These are phyloP conservation scores for Fonsecaea monophora DNA, from an alignment of 2,329 filamentous ascomycete species.

Conservation along the genomic window DNA sequence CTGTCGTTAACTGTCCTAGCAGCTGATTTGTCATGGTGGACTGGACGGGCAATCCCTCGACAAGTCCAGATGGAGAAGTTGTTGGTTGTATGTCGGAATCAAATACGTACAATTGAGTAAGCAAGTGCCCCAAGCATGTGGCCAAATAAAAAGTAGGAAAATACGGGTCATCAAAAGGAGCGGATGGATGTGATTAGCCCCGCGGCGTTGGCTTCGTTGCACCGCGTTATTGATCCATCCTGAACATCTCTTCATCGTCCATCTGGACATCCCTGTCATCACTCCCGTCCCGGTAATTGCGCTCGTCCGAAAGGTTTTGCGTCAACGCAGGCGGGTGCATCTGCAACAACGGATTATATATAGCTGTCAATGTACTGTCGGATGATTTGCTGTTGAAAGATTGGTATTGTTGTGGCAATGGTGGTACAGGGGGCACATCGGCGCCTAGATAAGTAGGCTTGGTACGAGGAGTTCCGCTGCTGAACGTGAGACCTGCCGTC, in stretches of 20 bases:
- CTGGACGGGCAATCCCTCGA: neutral
- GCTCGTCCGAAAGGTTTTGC: conserved; percentile 57
- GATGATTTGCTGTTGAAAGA: conserved; percentile 42
- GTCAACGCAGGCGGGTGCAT: conserved; percentile 53
- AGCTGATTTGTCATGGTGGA: neutral
- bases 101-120: conserved; percentile 28
- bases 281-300: conserved; percentile 73
- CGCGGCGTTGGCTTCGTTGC: neutral
- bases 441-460: conserved; percentile 67
- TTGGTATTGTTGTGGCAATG: conserved; percentile 67
- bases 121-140: conserved; percentile 20
- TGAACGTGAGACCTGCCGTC: conserved; percentile 88
- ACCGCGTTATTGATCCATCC: conserved; percentile 84
- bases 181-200: conserved; percentile 3
- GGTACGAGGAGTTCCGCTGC: conserved; percentile 79
- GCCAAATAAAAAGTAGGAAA: conserved; percentile 29
- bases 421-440: conserved; percentile 86
- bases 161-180: conserved; percentile 18
- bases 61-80: conserved; percentile 28
- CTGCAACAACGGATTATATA: conserved; percentile 52
- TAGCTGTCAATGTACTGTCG: conserved; percentile 45
- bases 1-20: conserved; percentile 9
- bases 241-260: conserved; percentile 94
- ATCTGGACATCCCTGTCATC: conserved; percentile 62
- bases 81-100: conserved; percentile 25